phyloP scores from a whole-genome alignment of 805 yeast species.

The Saccharomycopsis fibuligera region DNA sequence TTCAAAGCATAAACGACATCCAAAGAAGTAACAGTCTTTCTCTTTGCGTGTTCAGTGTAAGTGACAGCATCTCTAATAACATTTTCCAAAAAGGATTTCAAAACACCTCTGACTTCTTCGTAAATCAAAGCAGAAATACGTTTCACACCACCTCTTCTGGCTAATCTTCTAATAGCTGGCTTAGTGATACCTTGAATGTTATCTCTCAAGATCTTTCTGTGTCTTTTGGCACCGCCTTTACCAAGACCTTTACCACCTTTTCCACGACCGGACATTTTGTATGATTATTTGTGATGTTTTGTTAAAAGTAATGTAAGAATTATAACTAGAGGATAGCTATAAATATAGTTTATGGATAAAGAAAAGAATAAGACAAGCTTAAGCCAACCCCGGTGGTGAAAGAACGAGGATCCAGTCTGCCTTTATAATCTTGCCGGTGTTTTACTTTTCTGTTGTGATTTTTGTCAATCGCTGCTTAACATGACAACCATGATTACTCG shows the following conservation, averaged over 20 bases:
- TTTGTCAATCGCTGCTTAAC: too few relatives aligned
- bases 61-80: slow-evolving; percentile 99
- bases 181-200: slow-evolving; percentile 99
- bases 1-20: slow-evolving; percentile 98
- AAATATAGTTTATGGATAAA: too few relatives aligned
- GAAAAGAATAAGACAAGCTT: too few relatives aligned
- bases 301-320: too few relatives aligned
- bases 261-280: slow-evolving; percentile 94
- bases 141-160: slow-evolving; percentile 99
- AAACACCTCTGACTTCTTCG: slow-evolving; percentile 97
- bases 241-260: slow-evolving; percentile 99
- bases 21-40: slow-evolving; percentile 98
- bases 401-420: too few relatives aligned
- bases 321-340: too few relatives aligned
- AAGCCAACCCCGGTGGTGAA: too few relatives aligned
- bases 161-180: slow-evolving; percentile 99
- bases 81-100: slow-evolving; percentile 91
- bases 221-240: slow-evolving; percentile 99
- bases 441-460: background rate
- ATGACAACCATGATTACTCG: too few relatives aligned
- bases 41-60: slow-evolving; percentile 99
- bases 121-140: slow-evolving; percentile 98
- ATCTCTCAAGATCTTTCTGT: slow-evolving; percentile 98
- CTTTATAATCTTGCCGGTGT: background rate
- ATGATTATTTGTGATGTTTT: too few relatives aligned